Conservation (phyloP, 306 rosid species). For the Lagenaria siceraria region DNA sequence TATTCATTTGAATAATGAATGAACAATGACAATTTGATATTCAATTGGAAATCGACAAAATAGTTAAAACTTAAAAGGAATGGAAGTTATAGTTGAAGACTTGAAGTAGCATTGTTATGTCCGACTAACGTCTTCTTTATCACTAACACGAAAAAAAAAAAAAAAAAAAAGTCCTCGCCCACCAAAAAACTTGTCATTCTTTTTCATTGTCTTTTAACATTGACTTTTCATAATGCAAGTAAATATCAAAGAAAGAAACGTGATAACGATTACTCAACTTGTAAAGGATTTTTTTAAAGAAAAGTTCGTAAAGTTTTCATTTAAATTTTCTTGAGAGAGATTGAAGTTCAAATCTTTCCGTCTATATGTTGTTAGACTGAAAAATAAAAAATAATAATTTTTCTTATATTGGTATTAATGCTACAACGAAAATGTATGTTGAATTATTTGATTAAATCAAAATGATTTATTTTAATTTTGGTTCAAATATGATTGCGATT, state of each 20-base stretch:
- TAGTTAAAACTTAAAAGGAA: background rate
- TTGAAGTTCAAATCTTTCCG: too few relatives aligned
- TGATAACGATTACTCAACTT: background rate
- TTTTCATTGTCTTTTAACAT: background rate
- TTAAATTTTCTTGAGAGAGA: background rate
- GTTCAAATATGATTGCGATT: too few relatives aligned
- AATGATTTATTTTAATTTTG: too few relatives aligned
- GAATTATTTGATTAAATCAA: background rate
- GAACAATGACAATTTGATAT: background rate
- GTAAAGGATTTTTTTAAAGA: too few relatives aligned
- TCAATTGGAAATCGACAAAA: background rate
- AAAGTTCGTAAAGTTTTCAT: too few relatives aligned
- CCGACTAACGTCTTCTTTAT: background rate
- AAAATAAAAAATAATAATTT: too few relatives aligned
- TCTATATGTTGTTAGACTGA: too few relatives aligned
- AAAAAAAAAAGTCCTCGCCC: background rate
- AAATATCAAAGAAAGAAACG: background rate
- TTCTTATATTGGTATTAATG: too few relatives aligned
- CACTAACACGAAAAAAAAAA: background rate
- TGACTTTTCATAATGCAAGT: background rate
- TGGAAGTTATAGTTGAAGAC: background rate
- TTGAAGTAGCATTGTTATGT: background rate
- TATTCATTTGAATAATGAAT: too few relatives aligned
- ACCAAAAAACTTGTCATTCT: background rate
- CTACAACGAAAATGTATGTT: background rate